Conservation (phyloP, 73 alveolate genomes). For the Symbiodinium natans region DNA sequence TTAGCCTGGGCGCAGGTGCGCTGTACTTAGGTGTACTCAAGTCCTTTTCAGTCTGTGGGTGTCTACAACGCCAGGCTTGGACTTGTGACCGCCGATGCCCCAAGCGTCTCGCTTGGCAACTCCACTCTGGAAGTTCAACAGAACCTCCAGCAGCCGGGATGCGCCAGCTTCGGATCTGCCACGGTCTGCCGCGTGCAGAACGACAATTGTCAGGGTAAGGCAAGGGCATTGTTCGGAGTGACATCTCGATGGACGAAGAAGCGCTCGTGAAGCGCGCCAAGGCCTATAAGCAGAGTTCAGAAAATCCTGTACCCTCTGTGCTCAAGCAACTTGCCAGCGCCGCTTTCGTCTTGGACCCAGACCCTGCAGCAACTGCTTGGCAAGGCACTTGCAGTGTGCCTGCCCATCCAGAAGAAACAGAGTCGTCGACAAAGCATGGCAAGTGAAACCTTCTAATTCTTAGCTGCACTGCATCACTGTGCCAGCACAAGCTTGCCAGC, state of each 20-base stretch:
- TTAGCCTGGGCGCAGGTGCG: not conserved
- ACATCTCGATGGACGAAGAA: constrained; percentile 75
- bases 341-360: not conserved
- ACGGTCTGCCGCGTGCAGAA: no score
- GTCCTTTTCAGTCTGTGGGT: not conserved
- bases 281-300: not conserved
- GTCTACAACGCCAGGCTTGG: no score
- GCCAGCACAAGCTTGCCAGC: no score
- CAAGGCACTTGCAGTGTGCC: constrained; percentile 55
- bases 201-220: no score
- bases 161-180: no score
- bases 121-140: not conserved
- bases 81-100: not conserved
- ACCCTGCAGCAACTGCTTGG: constrained; percentile 77
- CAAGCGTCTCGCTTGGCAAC: not conserved
- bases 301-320: not conserved
- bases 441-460: no score
- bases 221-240: constrained; percentile 3
- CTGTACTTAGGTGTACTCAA: no score
- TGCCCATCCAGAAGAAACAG: not conserved
- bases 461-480: no score
- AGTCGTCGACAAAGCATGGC: no score
- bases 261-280: constrained; percentile 53
- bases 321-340: not conserved
- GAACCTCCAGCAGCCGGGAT: not conserved